A percentile compares a stretch with the other conserved stretches of the same genome.
These are phyloP conservation scores for Mycena pura DNA, from an alignment of 768 basidiomycete species.

Conservation along the genomic window DNA sequence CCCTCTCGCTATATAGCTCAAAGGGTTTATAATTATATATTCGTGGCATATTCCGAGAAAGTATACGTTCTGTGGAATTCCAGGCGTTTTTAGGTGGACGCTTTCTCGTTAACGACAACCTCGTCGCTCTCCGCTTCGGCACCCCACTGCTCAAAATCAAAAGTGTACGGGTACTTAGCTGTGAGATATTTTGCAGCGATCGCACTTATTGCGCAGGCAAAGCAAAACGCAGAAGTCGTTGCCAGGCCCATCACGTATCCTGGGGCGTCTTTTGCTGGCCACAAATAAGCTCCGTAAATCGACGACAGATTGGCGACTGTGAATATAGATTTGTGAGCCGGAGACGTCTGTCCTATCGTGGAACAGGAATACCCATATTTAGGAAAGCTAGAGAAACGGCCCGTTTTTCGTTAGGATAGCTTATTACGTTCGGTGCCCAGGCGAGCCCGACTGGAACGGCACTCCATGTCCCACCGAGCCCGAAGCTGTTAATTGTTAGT, in stretches of 20 bases:
- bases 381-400: slow-evolving; percentile 18
- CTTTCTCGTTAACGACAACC: slow-evolving; percentile 15
- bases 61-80: slow-evolving; percentile 14
- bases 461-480: slow-evolving; percentile 18
- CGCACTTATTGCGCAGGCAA: slow-evolving; percentile 18
- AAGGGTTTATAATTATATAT: not conserved
- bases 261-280: slow-evolving; percentile 18
- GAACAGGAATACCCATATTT: slow-evolving; percentile 18
- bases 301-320: slow-evolving; percentile 22
- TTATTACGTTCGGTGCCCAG: slow-evolving; percentile 17
- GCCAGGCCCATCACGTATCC: slow-evolving; percentile 21
- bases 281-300: slow-evolving; percentile 21
- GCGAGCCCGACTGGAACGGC: slow-evolving; percentile 21
- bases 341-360: slow-evolving; percentile 7
- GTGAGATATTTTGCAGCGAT: slow-evolving; percentile 18
- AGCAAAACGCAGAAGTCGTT: slow-evolving; percentile 20
- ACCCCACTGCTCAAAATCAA: slow-evolving; percentile 22
- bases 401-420: slow-evolving; percentile 23
- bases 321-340: slow-evolving; percentile 7
- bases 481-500: slow-evolving; percentile 18
- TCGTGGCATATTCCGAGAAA: slow-evolving; percentile 4
- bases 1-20: not conserved
- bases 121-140: slow-evolving; percentile 14
- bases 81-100: slow-evolving; percentile 6
- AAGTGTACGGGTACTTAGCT: slow-evolving; percentile 16